Evolutionary conservation across 2,329 filamentous ascomycete species (phyloP).

Genomic region (Rhynchosporium secalis): DNA sequence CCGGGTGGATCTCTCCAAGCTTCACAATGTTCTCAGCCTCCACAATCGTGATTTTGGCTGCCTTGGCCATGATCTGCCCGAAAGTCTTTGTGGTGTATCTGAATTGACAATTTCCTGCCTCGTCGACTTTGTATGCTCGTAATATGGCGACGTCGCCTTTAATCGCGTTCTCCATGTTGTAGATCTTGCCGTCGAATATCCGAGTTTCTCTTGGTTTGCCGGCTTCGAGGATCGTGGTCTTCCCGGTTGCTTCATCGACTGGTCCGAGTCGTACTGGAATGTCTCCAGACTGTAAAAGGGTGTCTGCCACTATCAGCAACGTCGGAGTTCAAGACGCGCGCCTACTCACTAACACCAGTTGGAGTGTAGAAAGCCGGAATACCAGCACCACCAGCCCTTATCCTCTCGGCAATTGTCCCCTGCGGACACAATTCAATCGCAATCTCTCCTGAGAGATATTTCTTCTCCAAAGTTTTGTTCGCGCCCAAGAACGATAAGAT

Average conservation of each 20-base stretch:
- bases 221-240: constrained; percentile 54
- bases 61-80: constrained; percentile 77
- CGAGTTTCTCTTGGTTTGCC: constrained; percentile 68
- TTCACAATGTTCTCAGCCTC: constrained; percentile 85
- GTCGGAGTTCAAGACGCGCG: neutral
- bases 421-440: constrained; percentile 76
- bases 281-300: constrained; percentile 66
- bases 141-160: constrained; percentile 76
- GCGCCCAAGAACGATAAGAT: constrained; percentile 75
- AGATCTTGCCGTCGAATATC: constrained; percentile 70
- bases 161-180: constrained; percentile 76
- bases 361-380: constrained; percentile 82
- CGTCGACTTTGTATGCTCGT: constrained; percentile 74
- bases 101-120: constrained; percentile 78
- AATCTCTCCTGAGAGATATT: constrained; percentile 73
- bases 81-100: constrained; percentile 74
- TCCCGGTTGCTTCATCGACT: constrained; percentile 45
- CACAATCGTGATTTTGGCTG: constrained; percentile 74
- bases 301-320: constrained; percentile 46
- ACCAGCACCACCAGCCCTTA: constrained; percentile 71
- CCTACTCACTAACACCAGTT: constrained; percentile 63
- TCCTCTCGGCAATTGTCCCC: constrained; percentile 70
- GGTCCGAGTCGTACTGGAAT: constrained; percentile 64
- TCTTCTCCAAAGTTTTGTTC: constrained; percentile 74
- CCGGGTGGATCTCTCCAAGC: constrained; percentile 69